Conservation (phyloP, 306 rosid species). For the Cercis canadensis region DNA sequence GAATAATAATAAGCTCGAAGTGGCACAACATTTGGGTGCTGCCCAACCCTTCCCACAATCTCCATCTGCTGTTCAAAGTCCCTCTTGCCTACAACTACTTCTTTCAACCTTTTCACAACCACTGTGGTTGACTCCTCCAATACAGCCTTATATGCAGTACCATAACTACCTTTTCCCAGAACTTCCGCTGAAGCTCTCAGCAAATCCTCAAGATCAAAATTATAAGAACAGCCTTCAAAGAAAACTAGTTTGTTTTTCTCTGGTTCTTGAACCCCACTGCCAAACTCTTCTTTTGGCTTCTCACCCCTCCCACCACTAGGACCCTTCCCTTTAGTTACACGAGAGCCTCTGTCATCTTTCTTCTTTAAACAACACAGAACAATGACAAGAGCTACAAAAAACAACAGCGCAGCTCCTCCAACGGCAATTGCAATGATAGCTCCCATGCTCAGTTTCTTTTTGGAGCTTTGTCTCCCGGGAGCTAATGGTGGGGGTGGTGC, state of each 20-base stretch:
- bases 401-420: conserved; percentile 66
- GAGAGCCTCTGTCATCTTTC: conserved; percentile 41
- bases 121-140: conserved; percentile 82
- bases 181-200: conserved; percentile 91
- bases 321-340: conserved; percentile 63
- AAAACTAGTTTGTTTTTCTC: conserved; percentile 88
- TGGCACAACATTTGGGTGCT: conserved; percentile 68
- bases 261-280: conserved; percentile 89
- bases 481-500: conserved; percentile 46
- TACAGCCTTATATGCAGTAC: conserved; percentile 87
- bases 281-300: conserved; percentile 86
- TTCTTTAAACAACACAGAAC: conserved; percentile 67
- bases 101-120: conserved; percentile 88
- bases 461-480: conserved; percentile 52
- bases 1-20: conserved; percentile 91
- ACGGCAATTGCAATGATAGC: conserved; percentile 81
- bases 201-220: conserved; percentile 88
- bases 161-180: conserved; percentile 87
- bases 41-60: conserved; percentile 75
- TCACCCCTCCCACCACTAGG: conserved; percentile 72
- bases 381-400: conserved; percentile 59
- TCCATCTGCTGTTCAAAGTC: conserved; percentile 90
- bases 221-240: conserved; percentile 86
- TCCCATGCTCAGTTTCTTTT: conserved; percentile 60
- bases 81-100: conserved; percentile 81